Percentiles rank a stretch among this genome's conserved stretches.
phyloP scores from a whole-genome alignment of 345 rosid genomes.

The Microcos paniculata region DNA sequence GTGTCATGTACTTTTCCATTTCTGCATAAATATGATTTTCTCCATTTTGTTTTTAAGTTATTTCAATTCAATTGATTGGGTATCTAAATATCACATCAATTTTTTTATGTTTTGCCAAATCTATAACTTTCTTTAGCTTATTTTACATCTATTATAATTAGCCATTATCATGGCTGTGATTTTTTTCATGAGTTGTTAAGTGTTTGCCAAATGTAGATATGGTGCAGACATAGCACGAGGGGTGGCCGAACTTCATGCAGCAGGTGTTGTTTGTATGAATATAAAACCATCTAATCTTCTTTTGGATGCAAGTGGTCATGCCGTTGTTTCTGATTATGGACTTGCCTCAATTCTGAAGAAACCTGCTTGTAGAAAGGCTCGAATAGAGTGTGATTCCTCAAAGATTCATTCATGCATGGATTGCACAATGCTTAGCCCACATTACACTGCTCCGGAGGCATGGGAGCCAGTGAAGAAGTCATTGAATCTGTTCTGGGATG shows the following conservation, averaged over 20 bases:
- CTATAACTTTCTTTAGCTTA: not conserved
- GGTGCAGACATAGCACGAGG: slow-evolving; percentile 96
- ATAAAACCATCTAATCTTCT: slow-evolving; percentile 96
- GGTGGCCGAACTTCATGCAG: slow-evolving; percentile 95
- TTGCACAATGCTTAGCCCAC: slow-evolving; percentile 82
- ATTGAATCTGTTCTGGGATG: slow-evolving; percentile 87
- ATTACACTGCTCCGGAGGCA: slow-evolving; percentile 95
- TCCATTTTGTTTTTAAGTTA: not conserved
- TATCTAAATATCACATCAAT: not conserved
- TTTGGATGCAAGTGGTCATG: slow-evolving; percentile 74
- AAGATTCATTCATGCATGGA: slow-evolving; percentile 79
- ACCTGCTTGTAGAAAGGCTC: slow-evolving; percentile 73
- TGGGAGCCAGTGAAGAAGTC: slow-evolving; percentile 98
- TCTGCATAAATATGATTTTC: not conserved
- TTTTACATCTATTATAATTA: not conserved
- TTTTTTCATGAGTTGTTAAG: slow-evolving; percentile 24
- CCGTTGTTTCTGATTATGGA: slow-evolving; percentile 94
- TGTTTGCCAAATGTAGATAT: slow-evolving; percentile 58
- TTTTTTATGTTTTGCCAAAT: not conserved
- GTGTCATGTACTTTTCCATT: not conserved
- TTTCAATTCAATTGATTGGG: not conserved
- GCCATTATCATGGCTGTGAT: slow-evolving; percentile 9
- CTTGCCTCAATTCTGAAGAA: slow-evolving; percentile 87
- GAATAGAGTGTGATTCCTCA: slow-evolving; percentile 59
- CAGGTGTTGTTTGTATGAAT: slow-evolving; percentile 95